These are phyloP conservation scores for Tetrahymena borealis DNA, from an alignment of 73 alveolate species.

Conservation along the genomic window DNA sequence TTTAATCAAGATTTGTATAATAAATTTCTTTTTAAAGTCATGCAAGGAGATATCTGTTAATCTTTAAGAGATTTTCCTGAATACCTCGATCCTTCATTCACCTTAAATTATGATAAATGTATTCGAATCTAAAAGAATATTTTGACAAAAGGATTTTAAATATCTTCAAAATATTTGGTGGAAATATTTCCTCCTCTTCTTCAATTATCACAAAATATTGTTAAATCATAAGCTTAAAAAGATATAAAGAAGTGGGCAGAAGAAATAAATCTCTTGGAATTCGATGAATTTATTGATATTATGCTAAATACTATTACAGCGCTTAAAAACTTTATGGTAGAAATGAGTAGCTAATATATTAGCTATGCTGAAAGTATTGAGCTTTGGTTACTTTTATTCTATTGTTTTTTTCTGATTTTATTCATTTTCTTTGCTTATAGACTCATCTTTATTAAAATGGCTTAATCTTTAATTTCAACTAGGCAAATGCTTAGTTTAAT, in stretches of 20 bases:
- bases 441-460: neutral
- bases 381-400: neutral
- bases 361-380: neutral
- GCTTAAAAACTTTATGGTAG: neutral
- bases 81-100: neutral
- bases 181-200: neutral
- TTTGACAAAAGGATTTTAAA: neutral
- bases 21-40: neutral
- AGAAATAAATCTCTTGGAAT: neutral
- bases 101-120: neutral
- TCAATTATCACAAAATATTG: neutral
- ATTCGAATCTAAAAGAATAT: neutral
- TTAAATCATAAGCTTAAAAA: neutral
- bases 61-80: neutral
- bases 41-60: neutral
- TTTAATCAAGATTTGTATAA: neutral
- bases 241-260: neutral
- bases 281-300: neutral
- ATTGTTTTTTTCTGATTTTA: neutral
- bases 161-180: neutral
- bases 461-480: neutral
- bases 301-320: neutral
- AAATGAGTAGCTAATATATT: neutral
- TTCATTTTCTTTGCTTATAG: neutral
- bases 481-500: neutral